These are phyloP conservation scores for Glycyrrhiza uralensis DNA, from an alignment of 306 rosid species.

Conservation along the genomic window DNA sequence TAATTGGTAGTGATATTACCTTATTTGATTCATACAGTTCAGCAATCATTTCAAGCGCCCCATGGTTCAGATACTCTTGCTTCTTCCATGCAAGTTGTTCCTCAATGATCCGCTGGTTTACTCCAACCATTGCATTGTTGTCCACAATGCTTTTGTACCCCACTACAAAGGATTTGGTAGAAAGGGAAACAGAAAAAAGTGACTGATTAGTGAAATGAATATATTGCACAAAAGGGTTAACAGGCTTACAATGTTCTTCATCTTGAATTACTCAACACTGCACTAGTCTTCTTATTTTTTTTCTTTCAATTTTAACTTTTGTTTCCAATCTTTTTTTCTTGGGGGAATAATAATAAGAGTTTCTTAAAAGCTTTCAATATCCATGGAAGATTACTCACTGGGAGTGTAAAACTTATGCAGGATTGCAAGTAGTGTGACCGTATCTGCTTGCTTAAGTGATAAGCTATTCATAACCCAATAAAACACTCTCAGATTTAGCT, in stretches of 20 bases:
- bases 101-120: conserved; percentile 38
- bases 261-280: neutral
- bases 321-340: neutral
- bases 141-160: conserved; percentile 52
- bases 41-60: conserved; percentile 38
- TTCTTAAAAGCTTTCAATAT: neutral
- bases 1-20: conserved; percentile 32
- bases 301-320: neutral
- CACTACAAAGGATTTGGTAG: conserved; percentile 45
- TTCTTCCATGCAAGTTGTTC: conserved; percentile 42
- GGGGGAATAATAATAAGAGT: neutral
- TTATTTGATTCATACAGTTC: conserved; percentile 38
- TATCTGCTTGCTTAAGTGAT: conserved; percentile 52
- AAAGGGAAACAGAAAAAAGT: neutral
- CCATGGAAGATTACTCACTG: conserved; percentile 51
- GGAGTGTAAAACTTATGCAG: conserved; percentile 62
- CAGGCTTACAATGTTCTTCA: neutral
- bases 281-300: neutral
- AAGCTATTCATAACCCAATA: conserved; percentile 47
- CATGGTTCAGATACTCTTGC: conserved; percentile 41
- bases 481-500: conserved; percentile 43
- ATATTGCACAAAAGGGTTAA: neutral
- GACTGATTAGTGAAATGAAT: conserved; percentile 16
- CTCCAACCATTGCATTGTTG: conserved; percentile 37
- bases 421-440: conserved; percentile 55